These are phyloP conservation scores for Talaromyces sp. DNA, from an alignment of 2,329 filamentous ascomycete species.

Conservation along the genomic window DNA sequence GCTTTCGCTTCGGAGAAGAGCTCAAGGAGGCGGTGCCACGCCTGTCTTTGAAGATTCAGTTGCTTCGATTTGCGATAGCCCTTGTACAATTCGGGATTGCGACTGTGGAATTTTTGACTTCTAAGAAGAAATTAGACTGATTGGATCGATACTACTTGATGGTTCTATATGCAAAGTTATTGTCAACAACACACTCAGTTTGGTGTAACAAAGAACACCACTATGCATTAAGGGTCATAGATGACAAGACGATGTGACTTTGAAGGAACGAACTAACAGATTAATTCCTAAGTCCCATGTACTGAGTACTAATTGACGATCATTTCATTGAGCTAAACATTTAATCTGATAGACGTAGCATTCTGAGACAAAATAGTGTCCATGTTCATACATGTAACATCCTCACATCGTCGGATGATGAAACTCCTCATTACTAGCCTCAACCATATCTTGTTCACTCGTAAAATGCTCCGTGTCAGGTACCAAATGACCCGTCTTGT, in stretches of 20 bases:
- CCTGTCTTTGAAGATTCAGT: neutral
- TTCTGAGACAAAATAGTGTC: too few relatives aligned
- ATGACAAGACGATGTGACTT: neutral
- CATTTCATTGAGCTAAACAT: neutral
- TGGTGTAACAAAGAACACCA: neutral
- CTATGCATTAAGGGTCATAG: neutral
- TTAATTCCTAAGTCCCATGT: too few relatives aligned
- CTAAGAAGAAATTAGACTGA: neutral
- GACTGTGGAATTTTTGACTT: neutral
- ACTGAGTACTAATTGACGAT: neutral
- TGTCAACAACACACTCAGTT: neutral
- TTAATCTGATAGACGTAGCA: neutral
- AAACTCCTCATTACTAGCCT: conserved; percentile 15
- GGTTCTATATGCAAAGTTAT: neutral
- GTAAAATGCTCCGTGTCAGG: conserved; percentile 15
- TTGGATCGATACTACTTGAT: neutral
- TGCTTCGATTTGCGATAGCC: neutral
- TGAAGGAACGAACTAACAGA: too few relatives aligned
- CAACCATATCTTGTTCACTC: conserved; percentile 16
- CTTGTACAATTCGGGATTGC: neutral
- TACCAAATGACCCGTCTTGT: conserved; percentile 12
- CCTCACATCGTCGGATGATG: neutral
- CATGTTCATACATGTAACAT: neutral
- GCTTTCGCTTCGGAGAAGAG: conserved; percentile 2
- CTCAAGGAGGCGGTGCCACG: neutral